These are phyloP conservation scores for Lasiosphaeria ovina DNA, from an alignment of 495 filamentous ascomycete genomes.

Conservation along the genomic window DNA sequence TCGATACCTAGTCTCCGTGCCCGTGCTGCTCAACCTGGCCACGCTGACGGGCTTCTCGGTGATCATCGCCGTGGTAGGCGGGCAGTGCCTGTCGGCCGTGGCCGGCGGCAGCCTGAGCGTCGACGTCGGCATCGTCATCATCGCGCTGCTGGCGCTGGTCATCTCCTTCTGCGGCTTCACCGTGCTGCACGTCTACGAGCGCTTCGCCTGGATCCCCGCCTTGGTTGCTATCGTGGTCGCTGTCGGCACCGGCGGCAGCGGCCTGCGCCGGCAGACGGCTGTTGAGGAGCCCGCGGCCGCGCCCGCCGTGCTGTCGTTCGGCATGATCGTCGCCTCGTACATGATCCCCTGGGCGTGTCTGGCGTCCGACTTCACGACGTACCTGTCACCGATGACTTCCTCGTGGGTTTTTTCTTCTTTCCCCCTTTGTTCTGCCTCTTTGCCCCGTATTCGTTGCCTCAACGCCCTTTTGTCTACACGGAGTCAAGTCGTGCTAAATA, in stretches of 20 bases:
- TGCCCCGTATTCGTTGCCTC: constrained; percentile 2
- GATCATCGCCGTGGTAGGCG: constrained; percentile 46
- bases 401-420: constrained; percentile 28
- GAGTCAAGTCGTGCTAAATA: background rate
- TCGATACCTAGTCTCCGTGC: constrained; percentile 43
- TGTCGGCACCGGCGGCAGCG: constrained; percentile 31
- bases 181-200: constrained; percentile 58
- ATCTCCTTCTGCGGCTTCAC: constrained; percentile 60
- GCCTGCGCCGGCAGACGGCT: constrained; percentile 31
- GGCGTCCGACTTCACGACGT: constrained; percentile 49
- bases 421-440: background rate
- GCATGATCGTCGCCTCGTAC: constrained; percentile 45
- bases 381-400: constrained; percentile 45
- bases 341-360: constrained; percentile 48
- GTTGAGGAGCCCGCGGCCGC: constrained; percentile 28
- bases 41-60: constrained; percentile 50
- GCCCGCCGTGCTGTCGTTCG: constrained; percentile 35
- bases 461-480: too few species aligned
- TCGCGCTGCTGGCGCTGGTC: constrained; percentile 51
- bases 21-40: constrained; percentile 50
- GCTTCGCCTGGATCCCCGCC: constrained; percentile 59
- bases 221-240: constrained; percentile 47
- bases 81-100: constrained; percentile 51
- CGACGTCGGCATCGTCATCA: constrained; percentile 52
- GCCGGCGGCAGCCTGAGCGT: constrained; percentile 47